Percentiles rank a stretch among this genome's conserved stretches.
Conservation (phyloP, 352 stramenopile genomes). For the Paralagenidium karlingii region DNA sequence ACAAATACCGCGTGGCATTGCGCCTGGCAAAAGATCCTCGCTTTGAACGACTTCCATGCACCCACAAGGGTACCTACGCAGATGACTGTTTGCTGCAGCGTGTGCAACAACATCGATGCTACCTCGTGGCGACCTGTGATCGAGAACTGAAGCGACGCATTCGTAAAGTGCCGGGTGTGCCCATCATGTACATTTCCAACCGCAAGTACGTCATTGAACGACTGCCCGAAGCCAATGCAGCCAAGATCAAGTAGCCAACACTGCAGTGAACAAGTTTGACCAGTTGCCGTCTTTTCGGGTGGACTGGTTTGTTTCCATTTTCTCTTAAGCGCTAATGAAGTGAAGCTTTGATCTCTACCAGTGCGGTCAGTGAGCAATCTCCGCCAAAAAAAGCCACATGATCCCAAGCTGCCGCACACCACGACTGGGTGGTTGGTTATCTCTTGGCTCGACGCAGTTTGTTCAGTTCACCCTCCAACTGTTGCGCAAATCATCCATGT, state of each 20-base stretch:
- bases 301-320: too few species aligned
- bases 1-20: conserved; percentile 93
- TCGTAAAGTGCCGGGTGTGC: conserved; percentile 98
- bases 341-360: too few species aligned
- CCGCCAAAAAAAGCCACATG: too few species aligned
- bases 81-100: conserved; percentile 96
- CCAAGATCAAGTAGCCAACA: conserved; percentile 85
- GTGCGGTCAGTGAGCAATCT: too few species aligned
- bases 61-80: conserved; percentile 98
- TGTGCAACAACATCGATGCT: conserved; percentile 94
- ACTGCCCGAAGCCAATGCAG: conserved; percentile 94
- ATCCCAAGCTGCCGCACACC: too few species aligned
- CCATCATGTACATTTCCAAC: conserved; percentile 99
- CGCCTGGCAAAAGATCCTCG: conserved; percentile 95
- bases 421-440: too few species aligned
- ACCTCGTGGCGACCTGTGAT: conserved; percentile 99
- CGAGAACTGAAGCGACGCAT: conserved; percentile 98
- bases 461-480: not conserved
- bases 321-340: too few species aligned
- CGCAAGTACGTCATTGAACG: conserved; percentile 99
- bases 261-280: too few species aligned
- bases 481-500: not conserved
- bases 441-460: not conserved
- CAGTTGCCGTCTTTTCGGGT: too few species aligned
- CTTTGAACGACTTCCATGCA: conserved; percentile 97